These are phyloP conservation scores for Aspergillus sp. DNA, from an alignment of 2,329 filamentous ascomycete genomes.

Conservation along the genomic window DNA sequence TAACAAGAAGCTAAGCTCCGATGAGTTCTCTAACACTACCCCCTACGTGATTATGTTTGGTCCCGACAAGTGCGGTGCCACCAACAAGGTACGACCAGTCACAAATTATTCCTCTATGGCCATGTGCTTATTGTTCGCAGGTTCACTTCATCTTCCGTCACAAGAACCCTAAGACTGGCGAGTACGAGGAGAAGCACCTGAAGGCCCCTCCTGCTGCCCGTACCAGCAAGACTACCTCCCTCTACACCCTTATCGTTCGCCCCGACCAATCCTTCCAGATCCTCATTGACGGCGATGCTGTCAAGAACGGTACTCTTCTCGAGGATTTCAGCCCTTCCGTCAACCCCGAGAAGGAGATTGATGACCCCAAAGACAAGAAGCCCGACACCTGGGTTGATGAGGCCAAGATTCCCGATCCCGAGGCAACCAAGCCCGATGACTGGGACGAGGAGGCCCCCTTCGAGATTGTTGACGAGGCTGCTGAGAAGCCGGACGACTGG, in stretches of 20 bases:
- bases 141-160: constrained; percentile 98
- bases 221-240: constrained; percentile 86
- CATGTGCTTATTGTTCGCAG: constrained; percentile 35
- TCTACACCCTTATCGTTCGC: constrained; percentile 96
- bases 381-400: constrained; percentile 95
- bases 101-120: neutral
- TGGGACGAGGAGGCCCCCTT: constrained; percentile 99
- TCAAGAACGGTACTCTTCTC: constrained; percentile 86
- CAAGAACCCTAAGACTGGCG: constrained; percentile 99
- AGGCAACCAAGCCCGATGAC: constrained; percentile 93
- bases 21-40: constrained; percentile 96
- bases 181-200: constrained; percentile 99
- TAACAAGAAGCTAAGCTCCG: constrained; percentile 92
- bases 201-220: constrained; percentile 77
- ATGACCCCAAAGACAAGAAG: constrained; percentile 90
- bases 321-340: constrained; percentile 93
- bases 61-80: constrained; percentile 97
- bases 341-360: constrained; percentile 93
- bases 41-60: constrained; percentile 99
- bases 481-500: constrained; percentile 92
- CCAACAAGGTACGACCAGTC: constrained; percentile 76
- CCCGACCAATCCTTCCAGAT: constrained; percentile 95
- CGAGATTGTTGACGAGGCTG: constrained; percentile 92
- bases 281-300: constrained; percentile 83
- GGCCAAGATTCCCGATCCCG: constrained; percentile 84